Evolutionary conservation across 768 basidiomycete species (phyloP).

Genomic region (Panellus pusillus): DNA sequence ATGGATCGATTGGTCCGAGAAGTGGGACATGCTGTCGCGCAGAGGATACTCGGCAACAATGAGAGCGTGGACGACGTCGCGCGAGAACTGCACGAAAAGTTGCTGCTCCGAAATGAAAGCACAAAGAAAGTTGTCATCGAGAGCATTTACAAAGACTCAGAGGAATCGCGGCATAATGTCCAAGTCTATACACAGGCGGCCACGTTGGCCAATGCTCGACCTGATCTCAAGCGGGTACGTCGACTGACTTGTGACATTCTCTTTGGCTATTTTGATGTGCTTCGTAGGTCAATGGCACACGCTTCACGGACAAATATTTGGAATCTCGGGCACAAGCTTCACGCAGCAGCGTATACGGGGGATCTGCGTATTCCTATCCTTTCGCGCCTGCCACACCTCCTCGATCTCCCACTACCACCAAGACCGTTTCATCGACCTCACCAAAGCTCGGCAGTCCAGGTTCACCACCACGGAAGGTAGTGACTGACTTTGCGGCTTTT

Average conservation of each 20-base stretch:
- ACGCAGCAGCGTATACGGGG: conserved; percentile 50
- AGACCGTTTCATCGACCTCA: conserved; percentile 25
- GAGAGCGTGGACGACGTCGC: conserved; percentile 98
- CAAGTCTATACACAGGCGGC: conserved; percentile 75
- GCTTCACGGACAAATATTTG: conserved; percentile 96
- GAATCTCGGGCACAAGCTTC: conserved; percentile 62
- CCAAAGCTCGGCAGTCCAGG: conserved; percentile 28
- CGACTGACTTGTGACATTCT: not conserved
- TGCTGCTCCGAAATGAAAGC: conserved; percentile 89
- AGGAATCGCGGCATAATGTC: conserved; percentile 89
- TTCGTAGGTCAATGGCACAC: conserved; percentile 83
- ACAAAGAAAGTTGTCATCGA: conserved; percentile 97
- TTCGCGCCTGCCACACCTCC: conserved; percentile 40
- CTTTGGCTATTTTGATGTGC: conserved; percentile 14
- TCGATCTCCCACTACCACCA: conserved; percentile 41
- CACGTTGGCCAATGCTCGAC: conserved; percentile 70
- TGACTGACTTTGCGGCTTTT: conserved; percentile 86
- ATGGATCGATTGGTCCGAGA: conserved; percentile 96
- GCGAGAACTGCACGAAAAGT: conserved; percentile 86
- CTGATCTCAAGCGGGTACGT: conserved; percentile 75
- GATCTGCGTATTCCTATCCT: conserved; percentile 46
- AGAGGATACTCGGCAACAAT: conserved; percentile 88
- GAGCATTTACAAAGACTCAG: conserved; percentile 91
- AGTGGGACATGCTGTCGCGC: conserved; percentile 91
- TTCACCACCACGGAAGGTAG: conserved; percentile 86